Evolutionary conservation across 805 yeast genomes (phyloP).

Genomic region (Priceomyces castillae): DNA sequence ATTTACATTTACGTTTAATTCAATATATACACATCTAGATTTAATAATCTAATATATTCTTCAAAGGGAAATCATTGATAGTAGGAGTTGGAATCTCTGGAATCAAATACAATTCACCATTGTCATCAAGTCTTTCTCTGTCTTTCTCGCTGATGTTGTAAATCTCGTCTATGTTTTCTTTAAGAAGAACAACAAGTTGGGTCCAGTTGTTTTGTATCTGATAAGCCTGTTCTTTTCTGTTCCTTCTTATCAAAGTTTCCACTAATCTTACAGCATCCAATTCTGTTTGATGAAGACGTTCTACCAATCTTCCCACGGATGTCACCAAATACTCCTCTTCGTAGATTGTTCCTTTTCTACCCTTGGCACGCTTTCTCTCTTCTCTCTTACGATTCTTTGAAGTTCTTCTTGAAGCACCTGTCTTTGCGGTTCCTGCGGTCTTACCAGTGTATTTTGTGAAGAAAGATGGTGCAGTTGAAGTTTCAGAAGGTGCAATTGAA

Average conservation of each 20-base stretch:
- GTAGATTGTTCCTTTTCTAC: constrained; percentile 95
- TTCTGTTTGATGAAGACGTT: constrained; percentile 70
- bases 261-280: constrained; percentile 72
- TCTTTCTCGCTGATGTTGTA: constrained; percentile 80
- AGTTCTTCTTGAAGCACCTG: constrained; percentile 92
- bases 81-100: constrained; percentile 74
- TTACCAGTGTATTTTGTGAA: constrained; percentile 96
- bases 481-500: constrained; percentile 90
- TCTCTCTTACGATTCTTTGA: constrained; percentile 91
- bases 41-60: constrained; percentile 57
- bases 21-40: background rate
- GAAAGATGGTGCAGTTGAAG: constrained; percentile 88
- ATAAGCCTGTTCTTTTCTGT: constrained; percentile 74
- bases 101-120: constrained; percentile 76
- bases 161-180: constrained; percentile 68
- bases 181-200: constrained; percentile 54
- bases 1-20: too few relatives aligned
- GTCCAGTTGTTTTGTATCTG: constrained; percentile 69
- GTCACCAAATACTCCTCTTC: constrained; percentile 93
- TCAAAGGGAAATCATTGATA: constrained; percentile 60
- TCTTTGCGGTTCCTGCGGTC: constrained; percentile 91
- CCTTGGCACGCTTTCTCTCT: constrained; percentile 93
- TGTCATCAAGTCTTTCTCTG: constrained; percentile 84
- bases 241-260: constrained; percentile 72
- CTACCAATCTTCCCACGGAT: constrained; percentile 84